phyloP scores from a whole-genome alignment of 345 rosid species.

The Syzygium oleosum region DNA sequence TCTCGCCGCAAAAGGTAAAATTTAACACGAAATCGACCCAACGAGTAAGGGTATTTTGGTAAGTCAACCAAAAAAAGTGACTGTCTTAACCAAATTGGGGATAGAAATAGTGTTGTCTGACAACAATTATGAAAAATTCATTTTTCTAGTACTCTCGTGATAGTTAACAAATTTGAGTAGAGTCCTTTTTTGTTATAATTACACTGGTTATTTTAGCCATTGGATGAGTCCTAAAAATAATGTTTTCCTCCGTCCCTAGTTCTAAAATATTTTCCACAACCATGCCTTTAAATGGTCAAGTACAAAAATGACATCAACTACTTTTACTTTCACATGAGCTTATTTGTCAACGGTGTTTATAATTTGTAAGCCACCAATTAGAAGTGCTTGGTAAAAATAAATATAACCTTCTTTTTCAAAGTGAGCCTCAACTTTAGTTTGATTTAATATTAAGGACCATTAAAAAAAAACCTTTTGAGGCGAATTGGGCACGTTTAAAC shows the following conservation, averaged over 20 bases:
- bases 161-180: not conserved
- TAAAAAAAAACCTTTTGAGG: not conserved
- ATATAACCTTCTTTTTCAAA: not conserved
- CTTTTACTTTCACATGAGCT: not conserved
- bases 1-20: not conserved
- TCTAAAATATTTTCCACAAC: not conserved
- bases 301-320: not conserved
- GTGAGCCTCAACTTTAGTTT: not conserved
- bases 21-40: not conserved
- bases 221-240: not conserved
- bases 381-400: not conserved
- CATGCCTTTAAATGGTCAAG: not conserved
- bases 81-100: too few species aligned
- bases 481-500: too few species aligned
- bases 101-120: too few species aligned
- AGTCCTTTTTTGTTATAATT: not conserved
- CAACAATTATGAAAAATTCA: not conserved
- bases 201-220: not conserved
- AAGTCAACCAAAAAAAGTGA: too few species aligned
- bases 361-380: not conserved
- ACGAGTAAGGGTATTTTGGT: not conserved
- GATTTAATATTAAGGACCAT: not conserved
- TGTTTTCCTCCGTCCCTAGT: not conserved
- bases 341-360: not conserved
- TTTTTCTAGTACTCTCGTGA: not conserved